phyloP scores from a whole-genome alignment of 202 grass and related monocot species.

The Zizania palustris region DNA sequence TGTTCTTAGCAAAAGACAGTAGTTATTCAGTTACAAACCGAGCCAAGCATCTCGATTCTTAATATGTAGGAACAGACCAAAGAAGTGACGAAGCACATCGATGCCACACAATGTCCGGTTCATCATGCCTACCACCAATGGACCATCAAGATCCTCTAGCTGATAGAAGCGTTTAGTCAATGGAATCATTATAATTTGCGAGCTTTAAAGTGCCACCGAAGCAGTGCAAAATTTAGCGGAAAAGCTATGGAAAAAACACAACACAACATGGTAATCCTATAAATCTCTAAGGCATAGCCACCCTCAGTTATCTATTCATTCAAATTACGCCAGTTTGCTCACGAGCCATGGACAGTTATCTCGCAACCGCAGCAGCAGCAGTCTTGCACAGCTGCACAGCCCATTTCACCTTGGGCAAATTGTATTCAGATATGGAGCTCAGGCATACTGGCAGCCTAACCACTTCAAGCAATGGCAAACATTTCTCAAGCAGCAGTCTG shows the following conservation, averaged over 20 bases:
- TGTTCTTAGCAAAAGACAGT: too few relatives aligned
- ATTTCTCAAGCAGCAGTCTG: constrained; percentile 45
- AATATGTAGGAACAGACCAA: too few relatives aligned
- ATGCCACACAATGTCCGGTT: not conserved
- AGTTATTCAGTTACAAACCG: too few relatives aligned
- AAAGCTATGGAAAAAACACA: too few relatives aligned
- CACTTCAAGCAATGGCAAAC: constrained; percentile 3
- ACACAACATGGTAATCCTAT: too few relatives aligned
- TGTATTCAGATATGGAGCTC: constrained; percentile 11
- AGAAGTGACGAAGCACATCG: too few relatives aligned
- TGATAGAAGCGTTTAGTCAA: not conserved
- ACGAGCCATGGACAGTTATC: constrained; percentile 5
- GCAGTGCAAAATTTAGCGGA: constrained; percentile 32
- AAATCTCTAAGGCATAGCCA: not conserved
- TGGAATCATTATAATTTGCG: not conserved
- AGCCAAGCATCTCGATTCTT: too few relatives aligned
- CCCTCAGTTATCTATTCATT: not conserved
- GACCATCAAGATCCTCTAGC: not conserved
- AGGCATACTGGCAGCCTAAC: constrained; percentile 24
- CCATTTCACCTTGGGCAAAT: constrained; percentile 38
- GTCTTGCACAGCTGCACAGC: constrained; percentile 28
- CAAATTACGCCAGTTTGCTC: constrained; percentile 38
- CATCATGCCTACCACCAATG: not conserved
- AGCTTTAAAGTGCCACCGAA: not conserved
- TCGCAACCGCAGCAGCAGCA: constrained; percentile 6